phyloP scores from a whole-genome alignment of 2,329 filamentous ascomycete genomes.

The Fusarium goolgardi region DNA sequence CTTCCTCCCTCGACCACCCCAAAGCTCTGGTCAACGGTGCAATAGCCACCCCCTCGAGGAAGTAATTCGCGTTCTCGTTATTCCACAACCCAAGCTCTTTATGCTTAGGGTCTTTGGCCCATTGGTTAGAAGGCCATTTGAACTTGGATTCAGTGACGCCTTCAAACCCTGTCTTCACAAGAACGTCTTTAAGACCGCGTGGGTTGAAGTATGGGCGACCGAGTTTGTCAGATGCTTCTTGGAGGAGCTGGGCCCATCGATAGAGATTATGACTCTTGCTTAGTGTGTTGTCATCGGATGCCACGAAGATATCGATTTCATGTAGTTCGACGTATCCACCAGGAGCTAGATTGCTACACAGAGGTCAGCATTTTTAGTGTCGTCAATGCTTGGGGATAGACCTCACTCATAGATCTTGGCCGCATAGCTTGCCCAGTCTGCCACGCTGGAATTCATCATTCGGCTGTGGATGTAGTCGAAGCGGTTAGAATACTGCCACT shows the following conservation, averaged over 20 bases:
- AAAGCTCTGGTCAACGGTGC: conserved; percentile 20
- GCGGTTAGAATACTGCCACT: background rate
- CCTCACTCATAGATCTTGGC: conserved; percentile 2
- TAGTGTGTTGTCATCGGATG: conserved; percentile 3
- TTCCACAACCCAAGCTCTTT: conserved; percentile 29
- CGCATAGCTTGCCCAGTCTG: conserved; percentile 14
- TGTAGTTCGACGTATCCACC: conserved; percentile 25
- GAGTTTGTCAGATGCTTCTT: conserved; percentile 15
- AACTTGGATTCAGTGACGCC: conserved; percentile 3
- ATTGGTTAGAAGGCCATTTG: conserved; percentile 28
- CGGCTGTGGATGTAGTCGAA: conserved; percentile 9
- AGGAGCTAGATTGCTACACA: background rate
- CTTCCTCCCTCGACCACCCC: conserved; percentile 25
- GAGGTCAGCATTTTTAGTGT: background rate
- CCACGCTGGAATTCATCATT: conserved; percentile 2
- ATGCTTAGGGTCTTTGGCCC: conserved; percentile 28
- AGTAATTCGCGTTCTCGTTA: conserved; percentile 14
- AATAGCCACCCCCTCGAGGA: conserved; percentile 8
- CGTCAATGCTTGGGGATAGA: background rate
- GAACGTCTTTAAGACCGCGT: background rate
- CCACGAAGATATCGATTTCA: conserved; percentile 5
- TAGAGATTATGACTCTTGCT: conserved; percentile 1
- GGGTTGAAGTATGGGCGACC: conserved; percentile 16
- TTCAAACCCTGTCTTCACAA: conserved; percentile 15
- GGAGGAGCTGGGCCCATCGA: conserved; percentile 1